phyloP scores from a whole-genome alignment of 306 rosid genomes.

The Cucumis cinereus region DNA sequence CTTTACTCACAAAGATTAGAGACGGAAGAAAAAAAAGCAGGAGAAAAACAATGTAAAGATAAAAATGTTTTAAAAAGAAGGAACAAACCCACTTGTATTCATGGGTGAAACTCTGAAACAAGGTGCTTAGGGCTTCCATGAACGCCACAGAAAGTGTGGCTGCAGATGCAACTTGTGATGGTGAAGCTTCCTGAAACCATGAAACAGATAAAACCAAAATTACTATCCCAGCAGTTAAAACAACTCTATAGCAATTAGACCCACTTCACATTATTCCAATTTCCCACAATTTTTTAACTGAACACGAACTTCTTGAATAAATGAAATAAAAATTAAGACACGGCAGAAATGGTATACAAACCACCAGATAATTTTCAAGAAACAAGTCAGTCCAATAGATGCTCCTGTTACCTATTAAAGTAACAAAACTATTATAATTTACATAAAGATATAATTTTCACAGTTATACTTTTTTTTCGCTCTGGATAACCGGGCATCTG shows the following conservation, averaged over 20 bases:
- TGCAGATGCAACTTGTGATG: constrained; percentile 93
- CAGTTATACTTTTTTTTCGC: not conserved
- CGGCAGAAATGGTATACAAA: not conserved
- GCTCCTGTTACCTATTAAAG: not conserved
- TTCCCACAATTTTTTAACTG: not conserved
- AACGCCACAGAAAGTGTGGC: constrained; percentile 91
- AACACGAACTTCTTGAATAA: not conserved
- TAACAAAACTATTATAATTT: not conserved
- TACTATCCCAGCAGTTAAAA: not conserved
- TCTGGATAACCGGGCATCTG: not conserved
- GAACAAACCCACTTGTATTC: constrained; percentile 64
- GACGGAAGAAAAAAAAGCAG: not conserved
- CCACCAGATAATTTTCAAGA: not conserved
- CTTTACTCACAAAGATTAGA: not conserved
- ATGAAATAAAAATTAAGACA: not conserved
- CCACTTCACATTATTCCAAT: not conserved
- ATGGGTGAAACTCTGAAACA: constrained; percentile 75
- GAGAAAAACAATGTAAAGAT: not conserved
- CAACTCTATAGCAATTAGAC: not conserved
- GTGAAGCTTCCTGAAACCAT: constrained; percentile 68
- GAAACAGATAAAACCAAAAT: constrained; percentile 7
- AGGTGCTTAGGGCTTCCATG: constrained; percentile 95
- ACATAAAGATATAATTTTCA: not conserved
- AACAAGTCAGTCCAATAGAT: not conserved
- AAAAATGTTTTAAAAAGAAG: not conserved